Conservation (phyloP, 2,329 filamentous ascomycete genomes). For the Cucurbitaria berberidis region DNA sequence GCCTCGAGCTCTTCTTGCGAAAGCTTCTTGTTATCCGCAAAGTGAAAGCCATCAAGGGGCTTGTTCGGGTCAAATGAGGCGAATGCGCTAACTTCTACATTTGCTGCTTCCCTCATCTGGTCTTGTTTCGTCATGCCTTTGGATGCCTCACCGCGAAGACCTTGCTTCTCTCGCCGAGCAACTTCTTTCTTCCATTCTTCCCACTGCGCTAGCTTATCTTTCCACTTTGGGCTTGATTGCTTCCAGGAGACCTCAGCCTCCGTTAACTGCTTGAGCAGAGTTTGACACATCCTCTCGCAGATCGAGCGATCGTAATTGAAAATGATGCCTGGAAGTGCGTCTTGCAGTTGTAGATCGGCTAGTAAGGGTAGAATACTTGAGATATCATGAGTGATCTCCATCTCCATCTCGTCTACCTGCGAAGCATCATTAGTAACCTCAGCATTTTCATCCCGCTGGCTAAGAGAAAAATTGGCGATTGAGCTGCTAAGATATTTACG, state of each 20-base stretch:
- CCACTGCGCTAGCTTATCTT: conserved; percentile 63
- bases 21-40: conserved; percentile 68
- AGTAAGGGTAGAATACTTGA: conserved; percentile 43
- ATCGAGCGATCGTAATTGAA: conserved; percentile 75
- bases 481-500: conserved; percentile 52
- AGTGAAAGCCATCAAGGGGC: conserved; percentile 68
- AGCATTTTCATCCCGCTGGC: conserved; percentile 4
- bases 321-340: conserved; percentile 73
- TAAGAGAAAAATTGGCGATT: conserved; percentile 11
- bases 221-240: conserved; percentile 64
- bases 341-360: conserved; percentile 65
- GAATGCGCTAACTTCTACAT: conserved; percentile 62
- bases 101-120: conserved; percentile 62
- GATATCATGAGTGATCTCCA: conserved; percentile 25
- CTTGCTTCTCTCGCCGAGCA: conserved; percentile 52
- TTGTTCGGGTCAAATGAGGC: conserved; percentile 70
- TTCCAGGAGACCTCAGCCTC: conserved; percentile 64
- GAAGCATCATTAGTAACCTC: conserved; percentile 6
- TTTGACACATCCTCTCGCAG: conserved; percentile 66
- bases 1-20: conserved; percentile 64
- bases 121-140: conserved; percentile 63
- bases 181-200: conserved; percentile 62
- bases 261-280: conserved; percentile 61
- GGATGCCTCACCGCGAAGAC: conserved; percentile 53
- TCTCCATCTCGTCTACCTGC: conserved; percentile 20